These are phyloP conservation scores for Chlamydomonas schloesseri DNA, from an alignment of 139 green algal species.

Conservation along the genomic window DNA sequence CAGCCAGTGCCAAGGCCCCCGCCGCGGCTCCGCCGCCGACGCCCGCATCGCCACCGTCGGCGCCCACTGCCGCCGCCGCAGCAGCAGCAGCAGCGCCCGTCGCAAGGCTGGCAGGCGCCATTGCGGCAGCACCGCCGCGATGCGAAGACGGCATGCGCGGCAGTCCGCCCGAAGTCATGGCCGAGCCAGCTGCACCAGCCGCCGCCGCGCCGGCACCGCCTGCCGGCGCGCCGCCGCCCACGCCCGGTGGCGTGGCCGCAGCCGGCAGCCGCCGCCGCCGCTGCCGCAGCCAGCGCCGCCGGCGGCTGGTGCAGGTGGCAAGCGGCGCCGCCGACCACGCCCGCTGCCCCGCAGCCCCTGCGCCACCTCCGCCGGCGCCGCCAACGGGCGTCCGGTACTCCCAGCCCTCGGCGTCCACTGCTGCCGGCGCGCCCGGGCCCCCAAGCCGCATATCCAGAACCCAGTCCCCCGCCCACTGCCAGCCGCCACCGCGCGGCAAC, in stretches of 20 bases:
- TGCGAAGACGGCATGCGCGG: not conserved
- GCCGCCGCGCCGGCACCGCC: not conserved
- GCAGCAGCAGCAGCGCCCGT: not conserved
- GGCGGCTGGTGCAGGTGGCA: conserved; percentile 12
- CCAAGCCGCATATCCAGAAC: conserved; percentile 9
- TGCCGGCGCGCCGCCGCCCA: no score
- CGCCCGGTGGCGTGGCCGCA: not conserved
- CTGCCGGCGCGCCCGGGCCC: not conserved
- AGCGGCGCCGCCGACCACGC: not conserved
- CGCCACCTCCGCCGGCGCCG: not conserved
- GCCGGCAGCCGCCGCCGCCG: conserved; percentile 23
- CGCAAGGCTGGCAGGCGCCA: conserved; percentile 12
- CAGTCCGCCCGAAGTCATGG: not conserved
- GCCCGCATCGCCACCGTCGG: not conserved
- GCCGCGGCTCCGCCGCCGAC: not conserved
- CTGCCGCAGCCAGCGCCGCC: conserved; percentile 48
- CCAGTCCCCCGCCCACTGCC: conserved; percentile 63
- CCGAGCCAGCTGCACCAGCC: no score
- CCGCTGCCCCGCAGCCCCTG: not conserved
- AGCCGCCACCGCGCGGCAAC: conserved; percentile 60
- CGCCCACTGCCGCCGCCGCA: not conserved
- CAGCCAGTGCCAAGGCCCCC: not conserved
- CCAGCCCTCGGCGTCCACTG: conserved; percentile 35
- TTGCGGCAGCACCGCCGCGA: not conserved
- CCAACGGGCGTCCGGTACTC: conserved; percentile 29